Percentiles rank a stretch among this genome's conserved stretches.
phyloP scores from a whole-genome alignment of 108 stramenopile genomes.

The Skeletonema potamos region DNA sequence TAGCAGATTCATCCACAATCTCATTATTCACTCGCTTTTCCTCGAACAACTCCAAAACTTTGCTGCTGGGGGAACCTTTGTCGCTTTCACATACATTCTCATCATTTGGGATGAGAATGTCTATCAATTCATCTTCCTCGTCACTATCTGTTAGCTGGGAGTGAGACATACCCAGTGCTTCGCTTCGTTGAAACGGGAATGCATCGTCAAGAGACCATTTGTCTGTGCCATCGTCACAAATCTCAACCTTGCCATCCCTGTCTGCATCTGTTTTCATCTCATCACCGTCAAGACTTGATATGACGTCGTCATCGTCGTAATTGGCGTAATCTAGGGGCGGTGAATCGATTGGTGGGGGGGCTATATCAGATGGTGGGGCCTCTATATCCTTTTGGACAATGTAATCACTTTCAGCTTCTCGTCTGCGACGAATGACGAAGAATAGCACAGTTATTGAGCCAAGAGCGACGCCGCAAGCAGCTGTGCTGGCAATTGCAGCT shows the following conservation, averaged over 20 bases:
- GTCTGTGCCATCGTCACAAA: slow-evolving; percentile 6
- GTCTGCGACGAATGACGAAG: slow-evolving; percentile 14
- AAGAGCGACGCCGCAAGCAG: slow-evolving; percentile 8
- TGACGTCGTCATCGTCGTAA: background rate
- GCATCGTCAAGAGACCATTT: slow-evolving; percentile 31
- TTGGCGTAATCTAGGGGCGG: background rate
- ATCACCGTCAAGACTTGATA: slow-evolving; percentile 3
- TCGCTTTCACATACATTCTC: background rate
- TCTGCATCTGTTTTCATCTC: background rate
- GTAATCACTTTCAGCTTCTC: slow-evolving; percentile 11
- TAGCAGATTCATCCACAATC: background rate
- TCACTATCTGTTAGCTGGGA: slow-evolving; percentile 8
- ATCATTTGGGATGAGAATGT: background rate
- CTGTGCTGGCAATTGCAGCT: slow-evolving; percentile 9
- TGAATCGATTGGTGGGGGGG: background rate
- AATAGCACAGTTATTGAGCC: slow-evolving; percentile 1
- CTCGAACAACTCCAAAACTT: background rate
- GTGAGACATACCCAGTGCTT: slow-evolving; percentile 4
- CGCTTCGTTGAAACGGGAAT: slow-evolving; percentile 5
- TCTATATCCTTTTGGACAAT: slow-evolving; percentile 7
- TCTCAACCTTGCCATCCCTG: background rate
- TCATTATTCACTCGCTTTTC: background rate
- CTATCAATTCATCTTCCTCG: background rate
- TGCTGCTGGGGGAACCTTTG: background rate
- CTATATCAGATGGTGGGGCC: background rate